These are phyloP conservation scores for Astrephomene gubernaculifera DNA, from an alignment of 139 green algal genomes.

Conservation along the genomic window DNA sequence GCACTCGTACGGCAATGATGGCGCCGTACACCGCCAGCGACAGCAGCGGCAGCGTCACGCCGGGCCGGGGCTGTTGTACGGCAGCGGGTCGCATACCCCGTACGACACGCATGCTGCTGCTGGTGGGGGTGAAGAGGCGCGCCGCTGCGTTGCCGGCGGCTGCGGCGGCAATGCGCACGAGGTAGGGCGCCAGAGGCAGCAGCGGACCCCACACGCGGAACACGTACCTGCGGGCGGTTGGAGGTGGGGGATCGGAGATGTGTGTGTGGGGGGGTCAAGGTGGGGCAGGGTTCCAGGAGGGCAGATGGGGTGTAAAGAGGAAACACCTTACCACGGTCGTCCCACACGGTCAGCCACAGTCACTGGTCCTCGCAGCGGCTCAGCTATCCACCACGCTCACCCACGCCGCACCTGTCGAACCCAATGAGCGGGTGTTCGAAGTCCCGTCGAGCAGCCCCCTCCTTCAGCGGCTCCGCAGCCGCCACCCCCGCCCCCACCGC, in stretches of 20 bases:
- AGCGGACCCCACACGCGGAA: slow-evolving; percentile 39
- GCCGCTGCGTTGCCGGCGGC: not conserved
- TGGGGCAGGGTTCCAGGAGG: not conserved
- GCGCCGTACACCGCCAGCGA: not conserved
- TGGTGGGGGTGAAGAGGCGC: too few relatives aligned
- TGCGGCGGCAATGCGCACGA: too few relatives aligned
- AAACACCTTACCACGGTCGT: too few relatives aligned
- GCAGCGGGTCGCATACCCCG: too few relatives aligned
- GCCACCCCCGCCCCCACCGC: not conserved
- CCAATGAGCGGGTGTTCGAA: slow-evolving; percentile 27
- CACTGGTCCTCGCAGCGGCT: too few relatives aligned
- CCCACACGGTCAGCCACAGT: too few relatives aligned
- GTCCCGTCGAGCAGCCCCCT: not conserved
- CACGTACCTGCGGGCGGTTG: slow-evolving; percentile 19
- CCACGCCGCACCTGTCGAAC: slow-evolving; percentile 16
- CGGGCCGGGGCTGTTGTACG: not conserved
- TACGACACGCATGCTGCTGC: too few relatives aligned
- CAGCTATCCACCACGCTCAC: not conserved
- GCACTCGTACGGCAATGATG: not conserved
- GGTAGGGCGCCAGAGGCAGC: slow-evolving; percentile 16
- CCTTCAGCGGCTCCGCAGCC: not conserved
- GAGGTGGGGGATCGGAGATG: not conserved
- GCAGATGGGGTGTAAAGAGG: too few relatives aligned
- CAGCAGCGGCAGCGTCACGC: not conserved
- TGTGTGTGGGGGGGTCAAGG: not conserved